Evolutionary conservation across 352 stramenopile species (phyloP).

Genomic region (Phytophthora kernoviae): DNA sequence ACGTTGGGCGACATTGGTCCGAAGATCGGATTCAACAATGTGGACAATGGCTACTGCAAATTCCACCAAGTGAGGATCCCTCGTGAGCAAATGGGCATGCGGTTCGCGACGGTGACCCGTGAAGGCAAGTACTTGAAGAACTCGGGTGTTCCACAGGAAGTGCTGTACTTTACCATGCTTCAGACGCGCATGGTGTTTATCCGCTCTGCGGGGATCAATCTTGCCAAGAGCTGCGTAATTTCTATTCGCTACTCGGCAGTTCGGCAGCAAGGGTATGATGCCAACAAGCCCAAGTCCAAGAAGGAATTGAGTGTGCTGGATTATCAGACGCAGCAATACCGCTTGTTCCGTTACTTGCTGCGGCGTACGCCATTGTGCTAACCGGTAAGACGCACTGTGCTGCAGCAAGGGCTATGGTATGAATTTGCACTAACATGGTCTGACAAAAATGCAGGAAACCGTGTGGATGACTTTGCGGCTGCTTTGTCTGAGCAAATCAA

Average conservation of each 20-base stretch:
- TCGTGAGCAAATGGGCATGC: constrained; percentile 73
- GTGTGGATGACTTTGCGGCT: constrained; percentile 40
- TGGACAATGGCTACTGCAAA: constrained; percentile 72
- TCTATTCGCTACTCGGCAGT: constrained; percentile 94
- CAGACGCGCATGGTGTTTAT: constrained; percentile 76
- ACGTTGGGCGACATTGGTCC: constrained; percentile 68
- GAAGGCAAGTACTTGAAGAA: constrained; percentile 77
- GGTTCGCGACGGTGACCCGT: constrained; percentile 53
- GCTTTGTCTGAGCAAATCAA: constrained; percentile 36
- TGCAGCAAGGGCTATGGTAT: constrained; percentile 74
- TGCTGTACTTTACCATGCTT: constrained; percentile 88
- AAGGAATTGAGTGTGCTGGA: constrained; percentile 93
- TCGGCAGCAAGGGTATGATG: constrained; percentile 86
- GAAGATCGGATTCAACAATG: constrained; percentile 78
- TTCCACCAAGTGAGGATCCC: constrained; percentile 68
- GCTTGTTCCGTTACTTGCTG: constrained; percentile 91
- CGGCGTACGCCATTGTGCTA: constrained; percentile 91
- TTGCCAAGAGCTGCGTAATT: constrained; percentile 93
- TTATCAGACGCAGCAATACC: constrained; percentile 96
- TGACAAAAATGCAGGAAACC: constrained; percentile 20
- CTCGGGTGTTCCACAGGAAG: constrained; percentile 45
- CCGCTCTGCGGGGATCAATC: constrained; percentile 41
- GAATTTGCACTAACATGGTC: constrained; percentile 34
- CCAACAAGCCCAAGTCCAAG: constrained; percentile 49
- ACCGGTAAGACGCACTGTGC: constrained; percentile 70